Percentiles rank a stretch among this genome's conserved stretches.
Conservation (phyloP, 208 protist species). For the Strigomonas oncopelti region DNA sequence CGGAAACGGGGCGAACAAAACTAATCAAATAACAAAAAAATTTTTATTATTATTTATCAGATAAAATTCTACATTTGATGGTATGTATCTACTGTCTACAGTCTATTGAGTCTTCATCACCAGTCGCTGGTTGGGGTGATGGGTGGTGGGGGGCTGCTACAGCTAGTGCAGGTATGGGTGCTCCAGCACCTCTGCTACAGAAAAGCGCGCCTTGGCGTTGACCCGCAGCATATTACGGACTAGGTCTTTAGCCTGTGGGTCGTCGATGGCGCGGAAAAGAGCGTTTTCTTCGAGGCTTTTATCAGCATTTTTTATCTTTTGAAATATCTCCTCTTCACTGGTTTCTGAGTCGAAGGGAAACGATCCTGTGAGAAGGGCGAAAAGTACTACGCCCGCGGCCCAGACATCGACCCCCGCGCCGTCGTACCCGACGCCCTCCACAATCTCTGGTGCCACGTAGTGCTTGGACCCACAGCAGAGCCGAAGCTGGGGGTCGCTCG, state of each 20-base stretch:
- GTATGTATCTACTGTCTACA: constrained; percentile 1
- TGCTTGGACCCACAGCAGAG: constrained; percentile 82
- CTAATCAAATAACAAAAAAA: no score
- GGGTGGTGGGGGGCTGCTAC: not conserved
- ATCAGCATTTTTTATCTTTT: constrained; percentile 36
- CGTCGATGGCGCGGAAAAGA: constrained; percentile 31
- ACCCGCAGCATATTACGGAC: constrained; percentile 57
- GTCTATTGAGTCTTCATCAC: no score
- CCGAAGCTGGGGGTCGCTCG: constrained; percentile 26
- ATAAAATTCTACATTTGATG: no score
- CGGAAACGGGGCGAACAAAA: no score
- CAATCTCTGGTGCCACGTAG: constrained; percentile 91
- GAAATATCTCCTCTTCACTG: constrained; percentile 46
- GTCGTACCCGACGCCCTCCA: constrained; percentile 81
- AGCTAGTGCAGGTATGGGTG: constrained; percentile 52
- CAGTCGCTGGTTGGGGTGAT: no score
- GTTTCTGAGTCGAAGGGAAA: constrained; percentile 81
- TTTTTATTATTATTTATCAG: no score
- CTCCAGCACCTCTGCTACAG: constrained; percentile 50
- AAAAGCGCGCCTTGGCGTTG: constrained; percentile 44
- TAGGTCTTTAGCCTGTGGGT: constrained; percentile 57
- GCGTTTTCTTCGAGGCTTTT: constrained; percentile 42
- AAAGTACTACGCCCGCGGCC: constrained; percentile 93
- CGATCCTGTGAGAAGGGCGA: constrained; percentile 86
- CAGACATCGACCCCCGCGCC: constrained; percentile 94